Evolutionary conservation across 768 basidiomycete genomes (phyloP), one percentile per base, ranked within the genome.

Genomic region (Pholiota microspora): DNA sequence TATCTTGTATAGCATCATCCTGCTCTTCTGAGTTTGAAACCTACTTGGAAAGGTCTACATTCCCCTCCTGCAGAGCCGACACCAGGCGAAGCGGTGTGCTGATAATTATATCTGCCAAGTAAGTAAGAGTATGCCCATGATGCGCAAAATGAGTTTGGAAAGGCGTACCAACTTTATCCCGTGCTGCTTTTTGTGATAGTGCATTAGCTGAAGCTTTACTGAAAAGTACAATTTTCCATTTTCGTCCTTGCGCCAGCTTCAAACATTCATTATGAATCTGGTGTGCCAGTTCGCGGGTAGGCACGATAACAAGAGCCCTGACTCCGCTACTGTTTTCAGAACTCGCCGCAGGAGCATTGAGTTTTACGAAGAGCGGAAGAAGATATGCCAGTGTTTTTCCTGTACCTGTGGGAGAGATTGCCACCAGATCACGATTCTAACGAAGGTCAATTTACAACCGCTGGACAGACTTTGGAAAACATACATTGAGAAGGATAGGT

Each of bases 311-410:
- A 18, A 99, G 55, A 2, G 90, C 91, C 53, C 92, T 80, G 15
- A 85, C 84, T 52, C 90, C 94, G 27, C 64, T 69, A 15, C 82
- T 83, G 28, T 67, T 59, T 15, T 77, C 71, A 32, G 74, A 65
- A 53, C 75, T 79, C 27, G 83, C 72, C 7, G 77, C 67, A 28
- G 91, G 91, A 3, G 76, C 68, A 12, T 71, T 72, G 5, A 93
- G 71, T 15, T 74, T 69, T 9, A 83, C 74, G 55, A 98, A 80
- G 21, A 93, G 77, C 0, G 97, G 95, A 13, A 97, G 72, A 12
- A 97, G 77, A 70, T 98, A 99, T 0, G 94, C 83, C 5, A 98
- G 77, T 0, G 97, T 99, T 75, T 99, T 99, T 56, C 97, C 97
- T 8, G 92, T 95, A 47, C 97, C 97, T 4, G 97, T 99, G 0